Evolutionary conservation across 164 flowering plant species (phyloP).

Genomic region (Vitis cinerea): DNA sequence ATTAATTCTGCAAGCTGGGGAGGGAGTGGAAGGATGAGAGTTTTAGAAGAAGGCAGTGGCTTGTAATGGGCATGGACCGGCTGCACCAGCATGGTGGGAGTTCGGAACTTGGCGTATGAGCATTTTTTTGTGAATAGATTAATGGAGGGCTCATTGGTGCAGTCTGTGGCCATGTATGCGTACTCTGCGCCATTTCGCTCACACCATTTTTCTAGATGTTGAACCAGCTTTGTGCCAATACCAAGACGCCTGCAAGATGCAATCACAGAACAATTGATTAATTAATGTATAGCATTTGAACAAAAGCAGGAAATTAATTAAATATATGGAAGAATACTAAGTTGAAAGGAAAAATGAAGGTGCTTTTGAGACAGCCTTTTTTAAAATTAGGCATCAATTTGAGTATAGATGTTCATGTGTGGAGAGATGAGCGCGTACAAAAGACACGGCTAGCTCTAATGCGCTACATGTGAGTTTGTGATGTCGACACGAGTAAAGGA

Average conservation of each 20-base stretch:
- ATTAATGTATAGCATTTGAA: no score
- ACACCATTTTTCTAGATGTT: conserved; percentile 63
- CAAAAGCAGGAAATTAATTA: no score
- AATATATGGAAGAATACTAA: no score
- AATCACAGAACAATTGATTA: no score
- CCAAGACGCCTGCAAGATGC: conserved; percentile 52
- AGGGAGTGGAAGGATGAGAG: conserved; percentile 3
- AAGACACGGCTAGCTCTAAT: no score
- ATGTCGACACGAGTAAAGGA: no score
- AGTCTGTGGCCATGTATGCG: conserved; percentile 75
- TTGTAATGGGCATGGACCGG: conserved; percentile 71
- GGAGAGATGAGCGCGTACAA: no score
- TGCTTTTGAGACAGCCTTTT: no score
- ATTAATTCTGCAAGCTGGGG: conserved; percentile 35
- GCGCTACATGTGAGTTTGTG: no score
- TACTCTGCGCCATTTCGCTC: conserved; percentile 54
- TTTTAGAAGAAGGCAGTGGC: conserved; percentile 15
- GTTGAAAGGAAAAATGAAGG: no score
- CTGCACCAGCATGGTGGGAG: conserved; percentile 61
- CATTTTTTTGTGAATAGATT: conserved; percentile 64
- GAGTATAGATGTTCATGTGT: no score
- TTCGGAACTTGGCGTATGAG: conserved; percentile 50
- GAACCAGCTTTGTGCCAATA: conserved; percentile 58
- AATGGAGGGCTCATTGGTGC: conserved; percentile 56
- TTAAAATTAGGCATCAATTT: no score